A percentile compares a stretch with the other conserved stretches of the same genome.
Conservation (phyloP, 441 rosid genomes). For the Syzygium malaccense region DNA sequence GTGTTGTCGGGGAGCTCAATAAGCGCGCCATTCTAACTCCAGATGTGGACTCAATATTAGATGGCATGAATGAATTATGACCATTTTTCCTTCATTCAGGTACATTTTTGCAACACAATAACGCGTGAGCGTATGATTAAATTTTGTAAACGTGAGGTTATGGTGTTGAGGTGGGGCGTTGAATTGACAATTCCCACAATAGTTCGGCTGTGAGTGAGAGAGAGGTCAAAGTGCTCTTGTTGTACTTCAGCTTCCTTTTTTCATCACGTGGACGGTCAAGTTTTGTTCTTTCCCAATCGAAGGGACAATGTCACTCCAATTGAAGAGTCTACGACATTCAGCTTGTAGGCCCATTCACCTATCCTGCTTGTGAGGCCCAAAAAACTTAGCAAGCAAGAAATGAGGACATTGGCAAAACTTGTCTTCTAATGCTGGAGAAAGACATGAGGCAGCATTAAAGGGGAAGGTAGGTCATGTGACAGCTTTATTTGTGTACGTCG, state of each 20-base stretch:
- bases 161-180: neutral
- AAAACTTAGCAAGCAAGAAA: neutral
- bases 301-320: neutral
- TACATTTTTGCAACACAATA: neutral
- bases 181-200: neutral
- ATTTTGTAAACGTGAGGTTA: neutral
- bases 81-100: neutral
- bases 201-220: neutral
- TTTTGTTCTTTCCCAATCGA: neutral
- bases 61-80: slow-evolving; percentile 26
- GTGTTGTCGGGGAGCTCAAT: slow-evolving; percentile 51
- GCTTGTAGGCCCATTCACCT: neutral
- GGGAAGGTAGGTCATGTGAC: neutral
- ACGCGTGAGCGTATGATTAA: neutral
- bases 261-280: neutral
- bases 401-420: neutral
- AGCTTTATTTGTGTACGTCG: neutral
- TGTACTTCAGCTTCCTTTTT: neutral
- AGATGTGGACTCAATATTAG: slow-evolving; percentile 48
- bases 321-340: neutral
- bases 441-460: neutral
- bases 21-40: slow-evolving; percentile 63
- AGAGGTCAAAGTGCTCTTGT: neutral
- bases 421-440: neutral
- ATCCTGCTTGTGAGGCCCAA: neutral